A percentile compares a stretch with the other conserved stretches of the same genome.
Conservation (phyloP, 1,284 basidiomycete species). For the Singerocomus inundabilis region DNA sequence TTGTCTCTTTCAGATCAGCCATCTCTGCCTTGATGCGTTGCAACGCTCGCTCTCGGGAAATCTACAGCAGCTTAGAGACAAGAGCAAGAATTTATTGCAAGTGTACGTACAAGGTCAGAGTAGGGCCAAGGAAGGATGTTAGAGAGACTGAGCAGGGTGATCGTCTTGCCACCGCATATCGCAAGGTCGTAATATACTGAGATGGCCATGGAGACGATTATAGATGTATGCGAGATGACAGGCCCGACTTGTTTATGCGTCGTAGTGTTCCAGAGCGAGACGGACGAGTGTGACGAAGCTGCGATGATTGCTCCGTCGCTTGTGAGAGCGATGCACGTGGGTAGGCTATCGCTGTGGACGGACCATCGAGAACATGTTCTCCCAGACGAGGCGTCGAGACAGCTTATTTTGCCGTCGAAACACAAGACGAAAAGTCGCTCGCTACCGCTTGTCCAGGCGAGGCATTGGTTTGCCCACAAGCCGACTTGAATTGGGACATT, state of each 20-base stretch:
- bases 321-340: slow-evolving; percentile 5
- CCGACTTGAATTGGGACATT: slow-evolving; percentile 1
- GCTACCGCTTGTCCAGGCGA: slow-evolving; percentile 9
- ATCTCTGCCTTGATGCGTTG: too few species aligned
- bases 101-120: background rate
- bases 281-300: slow-evolving; percentile 1
- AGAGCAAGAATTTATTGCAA: too few species aligned
- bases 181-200: slow-evolving; percentile 1
- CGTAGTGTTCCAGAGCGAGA: slow-evolving; percentile 11
- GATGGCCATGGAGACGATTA: slow-evolving; percentile 6
- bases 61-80: background rate
- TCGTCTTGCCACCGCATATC: background rate
- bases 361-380: background rate
- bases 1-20: too few species aligned
- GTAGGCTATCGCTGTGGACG: background rate
- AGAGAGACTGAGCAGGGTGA: background rate
- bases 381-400: slow-evolving; percentile 1
- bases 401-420: background rate
- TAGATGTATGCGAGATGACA: background rate
- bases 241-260: slow-evolving; percentile 7
- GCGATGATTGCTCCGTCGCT: slow-evolving; percentile 4
- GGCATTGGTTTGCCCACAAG: background rate
- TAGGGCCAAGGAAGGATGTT: background rate
- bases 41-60: background rate
- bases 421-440: slow-evolving; percentile 5